Evolutionary conservation across 2,329 filamentous ascomycete genomes (phyloP).

Genomic region (Escovopsis sp.): DNA sequence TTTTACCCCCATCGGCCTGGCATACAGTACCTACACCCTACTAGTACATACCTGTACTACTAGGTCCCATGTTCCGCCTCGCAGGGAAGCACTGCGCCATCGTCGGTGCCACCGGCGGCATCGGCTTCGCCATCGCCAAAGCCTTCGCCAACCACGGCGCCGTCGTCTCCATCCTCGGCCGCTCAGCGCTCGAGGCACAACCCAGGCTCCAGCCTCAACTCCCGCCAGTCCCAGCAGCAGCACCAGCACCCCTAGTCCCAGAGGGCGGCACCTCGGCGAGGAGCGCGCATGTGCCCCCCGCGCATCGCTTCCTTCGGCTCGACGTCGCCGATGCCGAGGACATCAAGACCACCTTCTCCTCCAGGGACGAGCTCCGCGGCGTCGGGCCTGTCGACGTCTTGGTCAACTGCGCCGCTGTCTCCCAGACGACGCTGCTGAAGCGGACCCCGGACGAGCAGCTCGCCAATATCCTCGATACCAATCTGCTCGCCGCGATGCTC

Average conservation of each 20-base stretch:
- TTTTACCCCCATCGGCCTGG: too few relatives aligned
- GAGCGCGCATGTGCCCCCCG: constrained; percentile 4
- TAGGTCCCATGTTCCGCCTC: constrained; percentile 17
- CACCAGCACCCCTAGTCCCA: too few relatives aligned
- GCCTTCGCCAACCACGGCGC: constrained; percentile 51
- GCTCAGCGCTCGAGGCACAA: constrained; percentile 32
- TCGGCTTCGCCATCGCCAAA: constrained; percentile 52
- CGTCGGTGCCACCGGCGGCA: constrained; percentile 56
- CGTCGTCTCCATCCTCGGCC: constrained; percentile 45
- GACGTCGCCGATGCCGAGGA: constrained; percentile 15
- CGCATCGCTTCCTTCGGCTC: constrained; percentile 21
- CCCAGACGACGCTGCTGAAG: constrained; percentile 50
- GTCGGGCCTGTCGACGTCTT: constrained; percentile 40
- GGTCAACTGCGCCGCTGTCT: constrained; percentile 66
- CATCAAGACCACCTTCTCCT: constrained; percentile 18
- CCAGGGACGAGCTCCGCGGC: constrained; percentile 1
- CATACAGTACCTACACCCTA: too few relatives aligned
- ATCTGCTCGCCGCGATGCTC: constrained; percentile 51
- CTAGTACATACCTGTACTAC: too few relatives aligned
- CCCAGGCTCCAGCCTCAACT: constrained; percentile 23
- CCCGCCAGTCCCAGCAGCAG: constrained; percentile 4
- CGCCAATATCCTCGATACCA: constrained; percentile 48
- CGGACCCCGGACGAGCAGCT: constrained; percentile 36
- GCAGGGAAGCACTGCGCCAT: constrained; percentile 41
- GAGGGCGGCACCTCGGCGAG: too few relatives aligned